Base-by-base conservation (phyloP, 805 yeast species). In the Wickerhamia fluorescens region DNA sequence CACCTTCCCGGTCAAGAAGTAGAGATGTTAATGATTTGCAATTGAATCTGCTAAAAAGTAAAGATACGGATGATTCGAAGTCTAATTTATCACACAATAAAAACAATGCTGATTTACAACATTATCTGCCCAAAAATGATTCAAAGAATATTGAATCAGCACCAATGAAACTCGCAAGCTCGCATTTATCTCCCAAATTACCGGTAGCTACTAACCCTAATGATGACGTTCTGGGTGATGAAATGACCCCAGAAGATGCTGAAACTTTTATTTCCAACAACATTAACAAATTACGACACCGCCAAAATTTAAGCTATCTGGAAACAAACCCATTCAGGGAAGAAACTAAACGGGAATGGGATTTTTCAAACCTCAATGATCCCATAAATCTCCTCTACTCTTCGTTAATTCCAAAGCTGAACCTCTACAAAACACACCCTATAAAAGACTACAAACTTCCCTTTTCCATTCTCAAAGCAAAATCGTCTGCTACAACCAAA, bases 401-500 rank as follows among this genome's bases (percentile, higher is more conserved):
- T 4, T 40, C 48, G 8, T 31, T 49, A 7, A 30, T 46, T n/a
- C 18, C 44, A 4, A 38, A 36, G 16, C 44, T 44, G 7, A 18
- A 10, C n/a, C n/a, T 18, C 20, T 18, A 37, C 17, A 19, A 15
- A 4, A 14, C 35, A 5, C 15, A 20, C 13, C 22, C 18, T 22
- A 13, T 7, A 16, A 17, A 14, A 9, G 22, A 23, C 16, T 11
- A 16, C 12, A 16, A n/a, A 13, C 20, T 33, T 23, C 8, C 49
- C 50, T 4, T 47, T 47, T 22, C 31, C 42, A 4, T 37, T 22
- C 14, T 46, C 17, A 36, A 41, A 11, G 37, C 44, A 8, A 62
- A 62, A 33, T 58, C 67, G 7, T 36, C 53, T 2, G 56, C 70
- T 15, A 64, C 66, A 8, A 63, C 56, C 9, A 46, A 47, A 27